Evolutionary conservation across 1,284 basidiomycete species (phyloP), one percentile per base, ranked within the genome.

Genomic region (Bjerkandera adusta): DNA sequence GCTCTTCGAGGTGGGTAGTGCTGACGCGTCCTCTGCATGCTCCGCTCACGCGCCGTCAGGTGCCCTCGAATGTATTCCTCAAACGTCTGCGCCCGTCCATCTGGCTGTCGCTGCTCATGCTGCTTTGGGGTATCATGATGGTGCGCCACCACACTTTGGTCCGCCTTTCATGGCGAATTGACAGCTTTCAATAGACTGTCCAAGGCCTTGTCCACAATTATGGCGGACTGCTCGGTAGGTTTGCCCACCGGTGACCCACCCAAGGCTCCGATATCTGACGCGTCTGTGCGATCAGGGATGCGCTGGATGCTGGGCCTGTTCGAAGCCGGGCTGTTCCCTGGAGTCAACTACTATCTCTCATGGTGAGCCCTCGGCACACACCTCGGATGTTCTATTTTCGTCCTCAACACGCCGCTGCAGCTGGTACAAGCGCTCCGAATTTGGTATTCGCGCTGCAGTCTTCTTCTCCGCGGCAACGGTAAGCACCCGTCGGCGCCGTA

Each of bases 391-490:
- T 11, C 26, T 32, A 15, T 16, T 30, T 16, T 10, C 15, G 16
- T 26, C 18, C 24, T 18, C 16, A 20, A 8, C 6, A 18, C 30
- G 20, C 21, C 4, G 15, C 21, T 33, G 5, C 51, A 66, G 65
- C 49, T 67, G 65, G 65, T 67, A 67, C 59, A 68, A 81, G 56
- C 82, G 83, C 24, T 80, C 78, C 5, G 85, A 88, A 55, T 85
- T 84, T 47, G 85, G 83, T 45, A 69, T 79, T 37, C 63, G 79
- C 21, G 76, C 81, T 10, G 83, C 85, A 2, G 61, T 87, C 16
- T 89, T 89, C 68, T 88, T 89, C 68, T 84, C 84, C 0, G 83
- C 83, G 6, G 83, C 84, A 0, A 85, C 81, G 3, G 73, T 85
- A 1, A 43, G 41, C 41, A 5, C 10, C 3, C 12, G 16, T 16